Percentiles rank a stretch among this genome's conserved stretches.
phyloP scores from a whole-genome alignment of 768 basidiomycete genomes.

The Boletus rex-veris region DNA sequence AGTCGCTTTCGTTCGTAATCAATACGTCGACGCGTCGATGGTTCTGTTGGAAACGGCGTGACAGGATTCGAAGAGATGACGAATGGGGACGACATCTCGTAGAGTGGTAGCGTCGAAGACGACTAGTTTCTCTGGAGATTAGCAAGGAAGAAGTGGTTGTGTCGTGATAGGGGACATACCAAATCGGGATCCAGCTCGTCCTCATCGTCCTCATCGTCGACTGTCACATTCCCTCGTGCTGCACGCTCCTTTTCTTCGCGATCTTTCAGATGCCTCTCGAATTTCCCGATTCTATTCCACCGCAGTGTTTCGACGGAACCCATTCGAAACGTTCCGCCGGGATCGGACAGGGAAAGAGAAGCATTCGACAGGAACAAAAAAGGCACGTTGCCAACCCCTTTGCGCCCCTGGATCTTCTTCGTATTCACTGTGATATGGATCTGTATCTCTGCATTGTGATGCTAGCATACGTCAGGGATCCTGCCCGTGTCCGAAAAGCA shows the following conservation, averaged over 20 bases:
- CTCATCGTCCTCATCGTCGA: conserved; percentile 23
- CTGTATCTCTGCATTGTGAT: conserved; percentile 48
- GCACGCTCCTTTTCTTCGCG: conserved; percentile 28
- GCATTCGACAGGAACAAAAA: conserved; percentile 56
- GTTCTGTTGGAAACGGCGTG: conserved; percentile 29
- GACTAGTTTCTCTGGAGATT: conserved; percentile 11
- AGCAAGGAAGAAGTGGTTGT: background rate
- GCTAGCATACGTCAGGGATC: conserved; percentile 33
- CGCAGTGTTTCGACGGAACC: conserved; percentile 25
- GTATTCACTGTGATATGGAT: conserved; percentile 66
- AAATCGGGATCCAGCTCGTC: conserved; percentile 28
- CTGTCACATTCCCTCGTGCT: conserved; percentile 9
- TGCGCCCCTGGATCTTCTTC: conserved; percentile 46
- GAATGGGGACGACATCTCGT: conserved; percentile 24
- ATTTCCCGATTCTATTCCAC: conserved; percentile 29
- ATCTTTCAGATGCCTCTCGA: conserved; percentile 25
- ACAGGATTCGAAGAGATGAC: conserved; percentile 27
- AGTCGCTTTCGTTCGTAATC: conserved; percentile 31
- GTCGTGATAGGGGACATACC: conserved; percentile 11
- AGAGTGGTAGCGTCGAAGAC: conserved; percentile 26
- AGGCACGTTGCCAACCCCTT: conserved; percentile 59
- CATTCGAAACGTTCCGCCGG: conserved; percentile 20
- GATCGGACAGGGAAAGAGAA: conserved; percentile 26
- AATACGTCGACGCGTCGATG: conserved; percentile 26
- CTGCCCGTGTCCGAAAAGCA: background rate